Percentiles rank a stretch among this genome's conserved stretches.
phyloP scores from a whole-genome alignment of 2,329 filamentous ascomycete genomes.

The Scedosporium aurantiacum region DNA sequence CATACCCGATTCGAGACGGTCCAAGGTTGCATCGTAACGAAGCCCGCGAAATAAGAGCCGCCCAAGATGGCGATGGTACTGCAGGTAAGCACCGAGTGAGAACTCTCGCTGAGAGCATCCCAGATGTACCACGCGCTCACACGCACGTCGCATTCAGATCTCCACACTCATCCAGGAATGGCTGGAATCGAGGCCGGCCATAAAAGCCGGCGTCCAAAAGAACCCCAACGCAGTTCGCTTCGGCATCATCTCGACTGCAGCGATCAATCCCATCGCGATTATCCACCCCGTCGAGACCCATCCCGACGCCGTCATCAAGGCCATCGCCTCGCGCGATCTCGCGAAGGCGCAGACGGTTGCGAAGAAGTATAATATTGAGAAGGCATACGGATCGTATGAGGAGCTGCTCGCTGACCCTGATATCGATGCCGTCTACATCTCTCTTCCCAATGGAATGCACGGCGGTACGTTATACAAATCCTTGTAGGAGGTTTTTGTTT shows the following conservation, averaged over 20 bases:
- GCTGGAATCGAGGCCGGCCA: neutral
- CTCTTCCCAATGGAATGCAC: conserved; percentile 38
- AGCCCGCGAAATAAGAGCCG: neutral
- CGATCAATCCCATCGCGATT: conserved; percentile 7
- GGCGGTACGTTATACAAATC: conserved; percentile 10
- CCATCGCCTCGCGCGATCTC: conserved; percentile 5
- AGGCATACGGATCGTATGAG: conserved; percentile 10
- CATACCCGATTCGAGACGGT: too few species aligned
- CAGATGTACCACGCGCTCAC: neutral
- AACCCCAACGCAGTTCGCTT: conserved; percentile 4
- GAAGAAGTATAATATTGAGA: conserved; percentile 4
- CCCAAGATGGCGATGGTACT: neutral
- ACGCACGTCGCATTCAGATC: neutral
- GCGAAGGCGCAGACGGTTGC: conserved; percentile 3
- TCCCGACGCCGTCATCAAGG: conserved; percentile 3
- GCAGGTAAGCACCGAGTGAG: neutral
- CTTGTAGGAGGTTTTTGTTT: neutral
- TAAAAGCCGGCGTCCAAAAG: conserved; percentile 3
- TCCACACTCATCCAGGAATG: conserved; percentile 1
- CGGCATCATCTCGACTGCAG: conserved; percentile 5
- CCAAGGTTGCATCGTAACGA: too few species aligned
- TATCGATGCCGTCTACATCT: conserved; percentile 24
- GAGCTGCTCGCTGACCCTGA: conserved; percentile 12
- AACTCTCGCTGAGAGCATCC: neutral
- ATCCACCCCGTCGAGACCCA: conserved; percentile 8